A percentile compares a stretch with the other conserved stretches of the same genome.
phyloP scores from a whole-genome alignment of 257 asterid genomes.

The Coffea canephora region DNA sequence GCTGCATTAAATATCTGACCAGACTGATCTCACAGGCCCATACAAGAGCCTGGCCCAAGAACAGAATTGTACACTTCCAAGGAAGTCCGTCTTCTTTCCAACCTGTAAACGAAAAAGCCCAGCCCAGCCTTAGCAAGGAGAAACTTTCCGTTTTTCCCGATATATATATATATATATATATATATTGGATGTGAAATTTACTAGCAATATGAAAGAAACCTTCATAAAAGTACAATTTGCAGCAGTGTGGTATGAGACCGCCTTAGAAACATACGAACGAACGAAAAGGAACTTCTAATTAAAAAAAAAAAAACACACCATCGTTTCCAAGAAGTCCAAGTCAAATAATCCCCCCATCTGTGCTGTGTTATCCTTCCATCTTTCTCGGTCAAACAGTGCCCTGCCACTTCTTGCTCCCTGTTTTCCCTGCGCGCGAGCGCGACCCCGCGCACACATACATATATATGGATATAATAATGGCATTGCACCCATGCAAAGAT shows the following conservation, averaged over 20 bases:
- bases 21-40: background rate
- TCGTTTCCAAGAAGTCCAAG: background rate
- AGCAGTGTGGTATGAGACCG: too few species aligned
- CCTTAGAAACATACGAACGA: too few species aligned
- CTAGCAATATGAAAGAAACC: too few species aligned
- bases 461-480: background rate
- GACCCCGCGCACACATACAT: background rate
- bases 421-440: background rate
- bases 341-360: slow-evolving; percentile 21
- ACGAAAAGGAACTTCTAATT: too few species aligned
- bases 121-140: background rate
- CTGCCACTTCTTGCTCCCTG: slow-evolving; percentile 18
- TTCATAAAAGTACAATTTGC: too few species aligned
- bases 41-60: background rate
- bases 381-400: slow-evolving; percentile 33
- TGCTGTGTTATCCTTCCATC: slow-evolving; percentile 16
- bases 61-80: too few species aligned
- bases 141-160: too few species aligned
- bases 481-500: background rate
- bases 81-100: background rate
- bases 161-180: too few species aligned
- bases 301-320: too few species aligned
- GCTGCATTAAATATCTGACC: too few species aligned
- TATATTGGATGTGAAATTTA: too few species aligned
- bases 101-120: background rate